Conservation (phyloP, 495 filamentous ascomycete species). For the Chaetomidium leptoderma region DNA sequence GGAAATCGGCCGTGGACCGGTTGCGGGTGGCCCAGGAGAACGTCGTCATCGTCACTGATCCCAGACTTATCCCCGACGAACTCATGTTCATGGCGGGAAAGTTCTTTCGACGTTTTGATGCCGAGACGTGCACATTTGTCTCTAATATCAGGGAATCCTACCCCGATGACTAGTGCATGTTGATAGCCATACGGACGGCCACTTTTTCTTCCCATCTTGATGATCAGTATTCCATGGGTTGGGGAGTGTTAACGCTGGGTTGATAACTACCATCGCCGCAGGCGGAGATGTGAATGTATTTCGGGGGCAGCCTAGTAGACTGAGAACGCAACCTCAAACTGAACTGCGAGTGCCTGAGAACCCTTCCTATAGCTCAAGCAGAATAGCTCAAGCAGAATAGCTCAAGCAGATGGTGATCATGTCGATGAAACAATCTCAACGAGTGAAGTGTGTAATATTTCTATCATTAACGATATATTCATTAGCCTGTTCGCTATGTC, state of each 20-base stretch:
- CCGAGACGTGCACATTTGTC: constrained; percentile 60
- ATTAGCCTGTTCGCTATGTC: neutral
- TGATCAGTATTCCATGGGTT: too few relatives aligned
- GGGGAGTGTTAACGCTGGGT: too few relatives aligned
- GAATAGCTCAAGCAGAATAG: too few relatives aligned
- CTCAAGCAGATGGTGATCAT: neutral
- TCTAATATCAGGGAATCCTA: constrained; percentile 84
- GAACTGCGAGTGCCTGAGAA: too few relatives aligned
- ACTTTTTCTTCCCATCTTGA: too few relatives aligned
- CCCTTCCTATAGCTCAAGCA: too few relatives aligned
- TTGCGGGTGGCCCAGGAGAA: constrained; percentile 86
- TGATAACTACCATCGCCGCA: too few relatives aligned
- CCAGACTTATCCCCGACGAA: constrained; percentile 38
- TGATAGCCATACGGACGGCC: too few relatives aligned
- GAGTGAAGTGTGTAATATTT: neutral
- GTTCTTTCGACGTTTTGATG: constrained; percentile 86
- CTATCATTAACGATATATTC: neutral
- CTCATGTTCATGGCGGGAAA: constrained; percentile 72
- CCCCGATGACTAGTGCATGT: constrained; percentile 63
- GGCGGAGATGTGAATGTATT: too few relatives aligned
- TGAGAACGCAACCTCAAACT: too few relatives aligned
- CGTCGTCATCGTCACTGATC: constrained; percentile 58
- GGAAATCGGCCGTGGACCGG: constrained; percentile 41
- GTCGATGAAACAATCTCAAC: neutral
- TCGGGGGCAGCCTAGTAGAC: too few relatives aligned